phyloP scores from a whole-genome alignment of 148 eudicot species.

The Rheum nobile region DNA sequence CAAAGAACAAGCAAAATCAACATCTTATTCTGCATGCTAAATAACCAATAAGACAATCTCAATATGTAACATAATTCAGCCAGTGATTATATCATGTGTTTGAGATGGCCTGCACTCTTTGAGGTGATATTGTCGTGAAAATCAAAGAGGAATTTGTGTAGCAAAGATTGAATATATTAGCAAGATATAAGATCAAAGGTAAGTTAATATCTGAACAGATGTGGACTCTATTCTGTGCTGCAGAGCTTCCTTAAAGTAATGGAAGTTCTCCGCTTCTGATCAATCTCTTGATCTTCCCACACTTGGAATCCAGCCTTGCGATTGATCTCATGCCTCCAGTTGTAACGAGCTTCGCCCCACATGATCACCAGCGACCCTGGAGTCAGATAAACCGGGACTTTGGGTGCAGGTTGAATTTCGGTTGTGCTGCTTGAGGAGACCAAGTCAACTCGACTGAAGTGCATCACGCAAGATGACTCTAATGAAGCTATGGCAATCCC shows the following conservation, averaged over 20 bases:
- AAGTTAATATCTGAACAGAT: neutral
- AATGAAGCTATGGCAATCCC: slow-evolving; percentile 83
- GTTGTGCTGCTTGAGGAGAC: neutral
- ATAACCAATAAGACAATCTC: no score
- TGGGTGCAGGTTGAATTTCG: slow-evolving; percentile 15
- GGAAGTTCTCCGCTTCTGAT: slow-evolving; percentile 66
- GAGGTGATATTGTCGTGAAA: no score
- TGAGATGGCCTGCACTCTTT: no score
- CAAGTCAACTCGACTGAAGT: slow-evolving; percentile 40
- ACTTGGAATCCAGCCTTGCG: slow-evolving; percentile 72
- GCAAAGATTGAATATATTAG: neutral
- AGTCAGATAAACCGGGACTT: slow-evolving; percentile 52
- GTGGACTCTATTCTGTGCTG: slow-evolving; percentile 13
- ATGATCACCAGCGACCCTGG: slow-evolving; percentile 72
- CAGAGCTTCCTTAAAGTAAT: slow-evolving; percentile 75
- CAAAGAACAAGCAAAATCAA: no score
- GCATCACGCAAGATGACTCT: slow-evolving; percentile 89
- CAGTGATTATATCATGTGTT: no score
- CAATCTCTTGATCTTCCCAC: slow-evolving; percentile 62
- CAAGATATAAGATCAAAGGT: neutral
- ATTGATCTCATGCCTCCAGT: slow-evolving; percentile 87
- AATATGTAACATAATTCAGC: no score
- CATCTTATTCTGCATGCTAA: no score
- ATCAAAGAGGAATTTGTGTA: no score
- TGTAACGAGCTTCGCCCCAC: slow-evolving; percentile 86